Evolutionary conservation across 345 rosid genomes (phyloP).

Genomic region (Lepidium didymum): DNA sequence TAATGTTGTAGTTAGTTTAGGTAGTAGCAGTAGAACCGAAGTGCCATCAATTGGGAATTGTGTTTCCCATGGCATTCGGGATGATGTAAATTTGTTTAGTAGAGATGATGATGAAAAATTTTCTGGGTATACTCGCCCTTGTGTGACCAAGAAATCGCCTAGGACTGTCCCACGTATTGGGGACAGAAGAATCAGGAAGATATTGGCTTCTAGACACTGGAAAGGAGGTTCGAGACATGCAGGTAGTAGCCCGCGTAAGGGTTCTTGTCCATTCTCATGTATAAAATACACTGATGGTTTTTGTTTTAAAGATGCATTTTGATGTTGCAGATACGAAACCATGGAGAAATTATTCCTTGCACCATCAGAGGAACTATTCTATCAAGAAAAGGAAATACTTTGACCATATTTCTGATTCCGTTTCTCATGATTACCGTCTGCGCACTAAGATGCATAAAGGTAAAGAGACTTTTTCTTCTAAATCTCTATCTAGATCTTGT

Average conservation of each 20-base stretch:
- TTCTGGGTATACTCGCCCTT: conserved; percentile 68
- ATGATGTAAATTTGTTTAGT: conserved; percentile 70
- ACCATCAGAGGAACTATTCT: conserved; percentile 70
- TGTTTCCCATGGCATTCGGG: conserved; percentile 39
- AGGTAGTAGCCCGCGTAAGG: conserved; percentile 30
- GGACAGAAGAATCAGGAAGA: conserved; percentile 88
- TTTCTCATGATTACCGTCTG: conserved; percentile 41
- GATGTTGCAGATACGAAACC: conserved; percentile 44
- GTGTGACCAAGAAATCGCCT: conserved; percentile 40
- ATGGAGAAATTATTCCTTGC: conserved; percentile 46
- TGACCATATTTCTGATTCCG: conserved; percentile 38
- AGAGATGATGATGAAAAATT: conserved; percentile 98
- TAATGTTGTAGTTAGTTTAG: conserved; percentile 49
- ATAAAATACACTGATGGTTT: neutral
- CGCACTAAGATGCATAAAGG: conserved; percentile 41
- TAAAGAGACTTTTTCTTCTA: conserved; percentile 13
- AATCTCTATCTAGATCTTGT: neutral
- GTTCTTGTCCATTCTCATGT: neutral
- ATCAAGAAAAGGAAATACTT: conserved; percentile 68
- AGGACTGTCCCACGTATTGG: conserved; percentile 70
- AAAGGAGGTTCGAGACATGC: conserved; percentile 53
- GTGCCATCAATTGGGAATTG: conserved; percentile 29
- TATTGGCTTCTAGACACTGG: conserved; percentile 87
- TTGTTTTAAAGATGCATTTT: conserved; percentile 2
- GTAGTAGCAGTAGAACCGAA: conserved; percentile 41